A percentile compares a stretch with the other conserved stretches of the same genome.
Evolutionary conservation across 164 flowering plant species (phyloP).

Genomic region (Nelumbo lutea): DNA sequence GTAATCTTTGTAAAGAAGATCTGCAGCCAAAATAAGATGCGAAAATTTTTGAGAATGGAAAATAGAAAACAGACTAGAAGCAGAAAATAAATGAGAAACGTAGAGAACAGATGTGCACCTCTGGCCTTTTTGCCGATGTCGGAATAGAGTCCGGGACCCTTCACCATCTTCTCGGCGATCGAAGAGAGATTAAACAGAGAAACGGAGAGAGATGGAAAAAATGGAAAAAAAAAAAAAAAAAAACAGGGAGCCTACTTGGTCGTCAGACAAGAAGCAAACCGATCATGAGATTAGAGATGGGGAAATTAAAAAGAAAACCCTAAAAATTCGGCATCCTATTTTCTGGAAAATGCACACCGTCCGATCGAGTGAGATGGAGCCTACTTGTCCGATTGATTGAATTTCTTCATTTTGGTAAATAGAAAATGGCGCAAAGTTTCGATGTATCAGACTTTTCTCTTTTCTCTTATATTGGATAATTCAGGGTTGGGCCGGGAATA

Average conservation of each 20-base stretch:
- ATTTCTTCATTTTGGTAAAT: no score
- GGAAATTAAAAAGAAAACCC: neutral
- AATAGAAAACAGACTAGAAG: neutral
- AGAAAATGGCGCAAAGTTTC: no score
- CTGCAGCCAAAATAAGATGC: slow-evolving; percentile 23
- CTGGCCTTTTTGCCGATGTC: slow-evolving; percentile 47
- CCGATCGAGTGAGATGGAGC: no score
- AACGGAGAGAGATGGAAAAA: neutral
- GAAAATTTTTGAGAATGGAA: neutral
- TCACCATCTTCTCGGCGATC: slow-evolving; percentile 9
- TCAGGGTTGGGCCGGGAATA: no score
- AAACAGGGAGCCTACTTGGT: neutral
- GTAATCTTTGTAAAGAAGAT: slow-evolving; percentile 88
- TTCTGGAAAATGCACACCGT: no score
- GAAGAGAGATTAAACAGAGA: slow-evolving; percentile 25
- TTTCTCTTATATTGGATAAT: no score
- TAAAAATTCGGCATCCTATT: no score
- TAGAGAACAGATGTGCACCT: slow-evolving; percentile 30
- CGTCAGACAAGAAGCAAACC: neutral
- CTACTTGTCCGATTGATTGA: no score
- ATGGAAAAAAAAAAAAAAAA: neutral
- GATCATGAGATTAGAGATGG: neutral
- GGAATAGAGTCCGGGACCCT: slow-evolving; percentile 1
- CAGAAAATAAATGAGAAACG: neutral
- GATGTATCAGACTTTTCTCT: no score